Conservation (phyloP, 495 filamentous ascomycete species). For the Bathelium albidoporum region DNA sequence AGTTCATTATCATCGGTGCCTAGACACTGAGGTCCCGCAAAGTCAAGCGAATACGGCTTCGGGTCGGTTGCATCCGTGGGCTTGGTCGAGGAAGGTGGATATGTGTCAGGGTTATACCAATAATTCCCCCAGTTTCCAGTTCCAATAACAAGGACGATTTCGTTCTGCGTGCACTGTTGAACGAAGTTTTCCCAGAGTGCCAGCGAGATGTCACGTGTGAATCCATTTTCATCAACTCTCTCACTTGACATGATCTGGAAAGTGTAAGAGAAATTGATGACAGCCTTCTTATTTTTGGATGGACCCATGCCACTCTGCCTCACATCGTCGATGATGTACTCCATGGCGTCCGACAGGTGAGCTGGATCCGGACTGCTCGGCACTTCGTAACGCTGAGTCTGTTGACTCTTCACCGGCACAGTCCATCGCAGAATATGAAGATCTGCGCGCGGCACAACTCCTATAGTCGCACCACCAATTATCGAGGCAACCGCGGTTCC, state of each 20-base stretch:
- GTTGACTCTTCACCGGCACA: not conserved
- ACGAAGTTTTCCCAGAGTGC: not conserved
- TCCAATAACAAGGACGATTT: not conserved
- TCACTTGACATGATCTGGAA: not conserved
- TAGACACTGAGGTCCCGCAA: not conserved
- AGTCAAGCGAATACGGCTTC: not conserved
- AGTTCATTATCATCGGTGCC: not conserved
- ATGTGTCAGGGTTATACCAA: not conserved
- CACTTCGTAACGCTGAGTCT: not conserved
- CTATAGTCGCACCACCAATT: not conserved
- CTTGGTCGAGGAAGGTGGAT: not conserved
- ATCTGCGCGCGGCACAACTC: not conserved
- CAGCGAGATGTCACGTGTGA: not conserved
- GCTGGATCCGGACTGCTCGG: not conserved
- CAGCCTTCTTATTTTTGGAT: not conserved
- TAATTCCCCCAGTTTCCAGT: not conserved
- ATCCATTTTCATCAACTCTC: not conserved
- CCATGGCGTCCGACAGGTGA: not conserved
- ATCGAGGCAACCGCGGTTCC: not conserved
- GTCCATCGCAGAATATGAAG: not conserved
- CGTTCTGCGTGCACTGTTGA: not conserved
- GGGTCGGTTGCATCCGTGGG: not conserved
- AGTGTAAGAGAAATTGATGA: not conserved
- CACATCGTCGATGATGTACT: constrained; percentile 4
- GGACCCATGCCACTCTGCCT: not conserved